These are phyloP conservation scores for Madurella fahalii DNA, from an alignment of 2,329 filamentous ascomycete species.

Conservation along the genomic window DNA sequence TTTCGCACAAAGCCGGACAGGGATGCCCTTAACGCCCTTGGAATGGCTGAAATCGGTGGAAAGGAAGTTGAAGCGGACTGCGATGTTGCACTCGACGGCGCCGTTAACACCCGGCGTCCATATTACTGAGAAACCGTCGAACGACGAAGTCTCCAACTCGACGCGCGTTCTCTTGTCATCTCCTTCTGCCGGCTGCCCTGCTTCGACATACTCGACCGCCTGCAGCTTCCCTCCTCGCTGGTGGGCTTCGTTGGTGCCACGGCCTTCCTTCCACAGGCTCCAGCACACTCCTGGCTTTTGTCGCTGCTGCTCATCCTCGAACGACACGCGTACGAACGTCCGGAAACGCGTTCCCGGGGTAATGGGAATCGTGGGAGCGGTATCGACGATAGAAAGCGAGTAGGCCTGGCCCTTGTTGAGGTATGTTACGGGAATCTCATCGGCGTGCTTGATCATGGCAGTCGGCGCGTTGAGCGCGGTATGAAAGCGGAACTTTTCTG, in stretches of 20 bases:
- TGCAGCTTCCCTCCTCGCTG: constrained; percentile 88
- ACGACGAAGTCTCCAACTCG: constrained; percentile 72
- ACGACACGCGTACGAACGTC: constrained; percentile 91
- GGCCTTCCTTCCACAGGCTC: constrained; percentile 88
- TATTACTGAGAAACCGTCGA: constrained; percentile 87
- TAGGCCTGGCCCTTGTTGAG: constrained; percentile 97
- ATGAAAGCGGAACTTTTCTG: constrained; percentile 81
- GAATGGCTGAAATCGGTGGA: constrained; percentile 99
- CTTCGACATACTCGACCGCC: constrained; percentile 88
- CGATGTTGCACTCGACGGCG: constrained; percentile 72
- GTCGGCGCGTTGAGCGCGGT: constrained; percentile 89
- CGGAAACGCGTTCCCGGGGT: constrained; percentile 68
- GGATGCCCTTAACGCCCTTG: constrained; percentile 96
- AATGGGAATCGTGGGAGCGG: constrained; percentile 56
- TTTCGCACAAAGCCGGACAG: constrained; percentile 87
- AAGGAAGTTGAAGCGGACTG: constrained; percentile 95
- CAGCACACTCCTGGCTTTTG: constrained; percentile 68
- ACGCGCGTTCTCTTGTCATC: constrained; percentile 65
- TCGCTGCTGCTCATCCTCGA: constrained; percentile 92
- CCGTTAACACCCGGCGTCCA: constrained; percentile 75
- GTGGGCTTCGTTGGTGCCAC: constrained; percentile 92
- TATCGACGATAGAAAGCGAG: constrained; percentile 79
- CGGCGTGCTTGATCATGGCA: constrained; percentile 85
- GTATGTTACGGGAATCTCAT: constrained; percentile 96
- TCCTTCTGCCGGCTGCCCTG: constrained; percentile 53